These are phyloP conservation scores for Cadophora gregata DNA, from an alignment of 2,329 filamentous ascomycete genomes.

Conservation along the genomic window DNA sequence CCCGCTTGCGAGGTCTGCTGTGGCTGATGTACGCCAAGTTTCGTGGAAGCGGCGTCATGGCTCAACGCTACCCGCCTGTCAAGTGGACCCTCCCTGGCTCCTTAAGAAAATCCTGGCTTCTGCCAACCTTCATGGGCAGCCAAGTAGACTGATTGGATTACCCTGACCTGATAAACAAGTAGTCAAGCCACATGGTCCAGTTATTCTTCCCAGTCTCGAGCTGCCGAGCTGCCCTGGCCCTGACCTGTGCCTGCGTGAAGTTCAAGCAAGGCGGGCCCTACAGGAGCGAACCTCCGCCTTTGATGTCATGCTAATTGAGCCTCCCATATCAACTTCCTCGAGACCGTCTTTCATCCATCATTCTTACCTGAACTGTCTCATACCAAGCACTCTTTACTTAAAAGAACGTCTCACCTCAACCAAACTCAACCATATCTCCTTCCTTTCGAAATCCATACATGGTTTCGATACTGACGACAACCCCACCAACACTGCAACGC, in stretches of 20 bases:
- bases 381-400: slow-evolving; percentile 13
- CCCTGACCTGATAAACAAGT: neutral
- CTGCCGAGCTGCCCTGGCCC: neutral
- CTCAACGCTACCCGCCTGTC: neutral
- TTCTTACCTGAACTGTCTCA: neutral
- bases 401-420: neutral
- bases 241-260: neutral
- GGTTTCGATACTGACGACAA: slow-evolving; percentile 13
- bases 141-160: neutral
- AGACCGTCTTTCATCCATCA: neutral
- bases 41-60: slow-evolving; percentile 7
- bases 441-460: neutral
- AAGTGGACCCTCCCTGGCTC: neutral
- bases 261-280: slow-evolving; percentile 1
- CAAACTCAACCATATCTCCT: neutral
- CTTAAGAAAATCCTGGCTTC: neutral
- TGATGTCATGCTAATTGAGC: slow-evolving; percentile 13
- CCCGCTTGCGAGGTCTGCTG: neutral
- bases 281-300: neutral
- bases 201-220: neutral
- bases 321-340: neutral
- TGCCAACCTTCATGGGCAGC: slow-evolving; percentile 2
- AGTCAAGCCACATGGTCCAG: neutral
- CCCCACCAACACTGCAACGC: neutral
- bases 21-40: slow-evolving; percentile 7